Evolutionary conservation across 2,329 filamentous ascomycete species (phyloP).

Genomic region (Apiospora saccharicola): DNA sequence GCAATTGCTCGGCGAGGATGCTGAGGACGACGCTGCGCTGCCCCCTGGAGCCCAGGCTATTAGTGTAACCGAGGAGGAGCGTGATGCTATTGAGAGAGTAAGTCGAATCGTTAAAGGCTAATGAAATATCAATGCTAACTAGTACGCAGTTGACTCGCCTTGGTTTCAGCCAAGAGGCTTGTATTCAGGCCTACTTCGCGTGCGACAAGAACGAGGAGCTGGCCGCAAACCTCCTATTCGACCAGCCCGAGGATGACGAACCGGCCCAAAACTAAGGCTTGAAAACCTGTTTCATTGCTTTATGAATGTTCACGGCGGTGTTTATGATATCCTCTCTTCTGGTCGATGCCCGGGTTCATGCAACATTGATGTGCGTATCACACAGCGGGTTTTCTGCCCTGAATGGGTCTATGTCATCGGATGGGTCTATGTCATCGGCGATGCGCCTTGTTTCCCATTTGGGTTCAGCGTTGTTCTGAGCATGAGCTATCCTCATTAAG

Average conservation of each 20-base stretch:
- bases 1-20: conserved; percentile 86
- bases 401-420: not conserved
- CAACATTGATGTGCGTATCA: not conserved
- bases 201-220: conserved; percentile 99
- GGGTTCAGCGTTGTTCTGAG: not conserved
- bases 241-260: conserved; percentile 89
- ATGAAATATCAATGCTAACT: conserved; percentile 28
- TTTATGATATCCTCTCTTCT: conserved; percentile 32
- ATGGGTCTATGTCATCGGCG: conserved; percentile 1
- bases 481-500: not conserved
- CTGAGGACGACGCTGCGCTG: conserved; percentile 81
- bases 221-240: conserved; percentile 97
- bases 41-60: conserved; percentile 91
- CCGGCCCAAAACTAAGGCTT: conserved; percentile 51
- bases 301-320: conserved; percentile 24
- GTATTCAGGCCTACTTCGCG: conserved; percentile 98
- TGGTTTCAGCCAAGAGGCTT: conserved; percentile 90
- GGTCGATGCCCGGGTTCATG: conserved; percentile 23
- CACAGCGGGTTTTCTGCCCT: not conserved
- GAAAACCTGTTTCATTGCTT: conserved; percentile 25
- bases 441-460: not conserved
- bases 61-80: conserved; percentile 92
- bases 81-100: conserved; percentile 95
- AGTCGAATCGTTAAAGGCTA: conserved; percentile 41
- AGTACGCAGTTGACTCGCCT: conserved; percentile 79